phyloP scores from a whole-genome alignment of 1,284 basidiomycete genomes.

The Porogramme epimiltina region DNA sequence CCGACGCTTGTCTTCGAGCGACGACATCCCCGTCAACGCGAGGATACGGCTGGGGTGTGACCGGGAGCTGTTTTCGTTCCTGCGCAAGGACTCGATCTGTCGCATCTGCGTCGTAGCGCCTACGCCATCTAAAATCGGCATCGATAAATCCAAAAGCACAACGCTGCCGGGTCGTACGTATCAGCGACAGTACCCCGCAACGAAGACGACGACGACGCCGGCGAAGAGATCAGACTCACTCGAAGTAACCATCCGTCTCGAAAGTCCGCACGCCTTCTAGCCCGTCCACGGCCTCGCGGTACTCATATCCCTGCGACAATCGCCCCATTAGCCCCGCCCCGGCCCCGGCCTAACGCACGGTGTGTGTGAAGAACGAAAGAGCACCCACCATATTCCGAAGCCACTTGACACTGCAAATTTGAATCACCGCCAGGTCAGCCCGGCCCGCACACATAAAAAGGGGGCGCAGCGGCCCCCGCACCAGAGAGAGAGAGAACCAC shows the following conservation, averaged over 20 bases:
- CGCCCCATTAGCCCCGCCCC: neutral
- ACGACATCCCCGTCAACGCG: constrained; percentile 91
- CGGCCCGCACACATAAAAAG: constrained; percentile 20
- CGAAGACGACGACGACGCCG: too few species aligned
- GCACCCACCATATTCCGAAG: constrained; percentile 62
- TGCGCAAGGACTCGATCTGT: constrained; percentile 66
- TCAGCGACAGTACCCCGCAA: constrained; percentile 2
- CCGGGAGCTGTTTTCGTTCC: constrained; percentile 21
- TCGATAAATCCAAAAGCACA: constrained; percentile 87
- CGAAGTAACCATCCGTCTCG: constrained; percentile 65
- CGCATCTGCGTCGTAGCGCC: constrained; percentile 86
- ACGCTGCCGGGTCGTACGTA: constrained; percentile 50
- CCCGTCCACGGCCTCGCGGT: constrained; percentile 81
- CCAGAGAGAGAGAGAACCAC: too few species aligned
- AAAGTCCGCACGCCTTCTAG: constrained; percentile 84
- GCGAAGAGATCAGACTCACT: constrained; percentile 60
- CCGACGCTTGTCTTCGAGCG: constrained; percentile 87
- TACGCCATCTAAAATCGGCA: constrained; percentile 91
- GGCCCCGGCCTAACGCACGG: too few species aligned
- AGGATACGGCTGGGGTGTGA: constrained; percentile 66
- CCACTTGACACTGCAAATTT: constrained; percentile 79
- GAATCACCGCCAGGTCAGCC: constrained; percentile 29
- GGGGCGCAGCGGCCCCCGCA: too few species aligned
- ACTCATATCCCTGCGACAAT: constrained; percentile 71
- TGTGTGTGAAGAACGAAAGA: too few species aligned